Evolutionary conservation across 2,329 filamentous ascomycete genomes (phyloP).

Genomic region (Aureobasidium pullulans): DNA sequence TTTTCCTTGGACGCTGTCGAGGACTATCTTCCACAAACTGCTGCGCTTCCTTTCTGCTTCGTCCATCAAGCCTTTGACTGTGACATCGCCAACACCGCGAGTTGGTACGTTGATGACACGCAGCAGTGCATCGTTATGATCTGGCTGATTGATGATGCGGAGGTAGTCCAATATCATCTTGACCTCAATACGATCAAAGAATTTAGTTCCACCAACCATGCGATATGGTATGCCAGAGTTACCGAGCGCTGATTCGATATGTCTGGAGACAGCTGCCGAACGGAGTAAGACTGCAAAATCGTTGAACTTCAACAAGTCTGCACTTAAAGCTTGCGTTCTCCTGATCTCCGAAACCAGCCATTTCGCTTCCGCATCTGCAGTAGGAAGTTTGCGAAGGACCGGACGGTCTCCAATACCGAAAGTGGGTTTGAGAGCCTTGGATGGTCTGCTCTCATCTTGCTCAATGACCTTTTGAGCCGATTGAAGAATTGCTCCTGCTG

Average conservation of each 20-base stretch:
- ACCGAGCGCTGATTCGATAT: conserved; percentile 77
- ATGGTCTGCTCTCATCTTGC: conserved; percentile 73
- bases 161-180: conserved; percentile 84
- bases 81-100: conserved; percentile 72
- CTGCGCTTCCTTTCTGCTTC: conserved; percentile 65
- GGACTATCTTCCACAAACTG: conserved; percentile 69
- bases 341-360: conserved; percentile 86
- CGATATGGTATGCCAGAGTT: conserved; percentile 77
- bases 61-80: conserved; percentile 64
- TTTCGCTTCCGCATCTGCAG: conserved; percentile 64
- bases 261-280: conserved; percentile 71
- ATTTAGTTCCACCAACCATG: conserved; percentile 86
- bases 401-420: conserved; percentile 74
- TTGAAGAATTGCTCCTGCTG: conserved; percentile 74
- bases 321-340: conserved; percentile 62
- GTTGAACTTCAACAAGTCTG: conserved; percentile 61
- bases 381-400: conserved; percentile 68
- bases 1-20: conserved; percentile 49
- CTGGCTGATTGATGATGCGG: conserved; percentile 72
- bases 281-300: conserved; percentile 86
- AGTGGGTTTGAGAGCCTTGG: conserved; percentile 71
- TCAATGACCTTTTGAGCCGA: conserved; percentile 81
- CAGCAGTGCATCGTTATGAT: conserved; percentile 78
- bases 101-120: conserved; percentile 79
- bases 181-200: conserved; percentile 87